Evolutionary conservation across 352 stramenopile genomes (phyloP).

Genomic region (Phytophthora rubi): DNA sequence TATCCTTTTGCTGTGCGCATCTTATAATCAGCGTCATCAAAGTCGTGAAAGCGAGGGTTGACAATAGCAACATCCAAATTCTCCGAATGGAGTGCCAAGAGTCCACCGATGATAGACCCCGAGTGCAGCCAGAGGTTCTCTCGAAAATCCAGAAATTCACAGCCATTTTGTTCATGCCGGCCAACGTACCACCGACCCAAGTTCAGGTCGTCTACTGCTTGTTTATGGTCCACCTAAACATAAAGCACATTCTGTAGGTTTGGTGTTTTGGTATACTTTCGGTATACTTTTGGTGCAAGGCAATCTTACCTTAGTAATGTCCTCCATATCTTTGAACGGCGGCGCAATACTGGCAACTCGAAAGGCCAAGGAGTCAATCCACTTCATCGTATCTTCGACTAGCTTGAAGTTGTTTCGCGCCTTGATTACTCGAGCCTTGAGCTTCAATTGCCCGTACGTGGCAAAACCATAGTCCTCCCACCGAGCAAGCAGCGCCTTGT

Average conservation of each 20-base stretch:
- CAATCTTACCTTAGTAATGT: neutral
- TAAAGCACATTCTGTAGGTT: too few species aligned
- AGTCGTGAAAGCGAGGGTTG: constrained; percentile 5
- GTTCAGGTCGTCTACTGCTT: constrained; percentile 1
- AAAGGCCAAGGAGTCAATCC: constrained; percentile 3
- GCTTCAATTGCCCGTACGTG: constrained; percentile 2
- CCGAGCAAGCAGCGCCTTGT: neutral
- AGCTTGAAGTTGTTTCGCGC: neutral
- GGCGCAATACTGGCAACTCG: neutral
- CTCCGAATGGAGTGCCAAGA: neutral
- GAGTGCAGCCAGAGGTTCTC: constrained; percentile 9
- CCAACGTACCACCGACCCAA: neutral
- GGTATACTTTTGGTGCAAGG: neutral
- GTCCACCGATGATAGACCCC: neutral
- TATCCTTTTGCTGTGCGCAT: neutral
- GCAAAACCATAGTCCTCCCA: constrained; percentile 6
- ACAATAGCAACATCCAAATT: neutral
- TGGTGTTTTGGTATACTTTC: neutral
- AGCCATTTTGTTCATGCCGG: neutral
- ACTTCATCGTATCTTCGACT: neutral
- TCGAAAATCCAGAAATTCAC: constrained; percentile 8
- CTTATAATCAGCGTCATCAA: neutral
- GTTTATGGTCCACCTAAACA: neutral
- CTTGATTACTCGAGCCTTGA: neutral
- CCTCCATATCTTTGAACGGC: neutral